Base-by-base conservation (phyloP, 768 basidiomycete genomes). In the Termitomyces sp. region DNA sequence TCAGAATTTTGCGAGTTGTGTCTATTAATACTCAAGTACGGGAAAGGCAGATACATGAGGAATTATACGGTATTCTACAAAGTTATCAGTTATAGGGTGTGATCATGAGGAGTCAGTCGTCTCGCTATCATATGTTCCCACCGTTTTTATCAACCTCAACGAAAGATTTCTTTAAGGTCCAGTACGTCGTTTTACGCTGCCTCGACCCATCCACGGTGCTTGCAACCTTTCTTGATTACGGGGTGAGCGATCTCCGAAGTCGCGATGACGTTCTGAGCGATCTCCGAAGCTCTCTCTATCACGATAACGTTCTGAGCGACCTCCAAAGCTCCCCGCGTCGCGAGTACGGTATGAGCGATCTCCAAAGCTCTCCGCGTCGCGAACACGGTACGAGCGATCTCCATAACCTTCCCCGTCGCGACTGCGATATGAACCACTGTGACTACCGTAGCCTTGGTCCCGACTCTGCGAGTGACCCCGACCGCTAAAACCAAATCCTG, bases 1-100 rank as follows among this genome's bases (percentile, higher is more conserved):
- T 11, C 25, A 20, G 9, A 48, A 12, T 39, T 32, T 38, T 31
- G 15, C 12, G 39, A 46, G 45, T 22, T 32, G 53, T 40, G 50
- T 52, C 50, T 36, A 51, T 18, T 47, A 44, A 49, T 38, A 45
- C 36, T 49, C 42, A 50, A 56, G 33, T 47, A 32, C 11, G 32
- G 25, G 38, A 31, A 36, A 43, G n/a, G 23, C 31, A 48, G 27
- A 53, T 35, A 50, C 48, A 49, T 33, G 40, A 46, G 41, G 44
- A 10, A 31, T 57, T 20, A 53, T 57, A 57, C 13, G 32, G 23
- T 56, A 50, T 10, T 57, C 56, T 57, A 53, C 36, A 48, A 29
- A 27, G 35, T 49, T 7, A 25, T 48, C 23, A 36, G n/a, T 18
- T 45, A n/a, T 45, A 12, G 3, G 25, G 11, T 25, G 10, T 12